Evolutionary conservation across 73 alveolate genomes (phyloP).

Genomic region (Blepharisma stoltei): DNA sequence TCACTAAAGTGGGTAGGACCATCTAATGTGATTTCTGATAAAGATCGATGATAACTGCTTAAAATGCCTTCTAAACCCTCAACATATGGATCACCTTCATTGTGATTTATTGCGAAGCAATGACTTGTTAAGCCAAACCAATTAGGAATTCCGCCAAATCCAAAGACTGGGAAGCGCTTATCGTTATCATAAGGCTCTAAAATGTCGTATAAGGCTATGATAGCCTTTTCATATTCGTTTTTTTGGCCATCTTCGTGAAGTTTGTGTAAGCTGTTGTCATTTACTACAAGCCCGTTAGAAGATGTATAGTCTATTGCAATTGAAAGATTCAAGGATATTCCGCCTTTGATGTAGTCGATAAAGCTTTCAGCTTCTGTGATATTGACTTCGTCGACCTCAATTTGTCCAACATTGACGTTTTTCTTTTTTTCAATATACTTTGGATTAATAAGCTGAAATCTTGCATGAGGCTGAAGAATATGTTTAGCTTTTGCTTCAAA

Average conservation of each 20-base stretch:
- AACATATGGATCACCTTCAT: slow-evolving; percentile 67
- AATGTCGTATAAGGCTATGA: slow-evolving; percentile 72
- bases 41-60: slow-evolving; percentile 58
- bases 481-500: slow-evolving; percentile 27
- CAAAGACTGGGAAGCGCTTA: slow-evolving; percentile 84
- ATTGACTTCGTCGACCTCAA: slow-evolving; percentile 31
- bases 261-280: slow-evolving; percentile 65
- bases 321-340: slow-evolving; percentile 67
- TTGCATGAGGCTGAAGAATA: slow-evolving; percentile 6
- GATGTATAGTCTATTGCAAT: slow-evolving; percentile 89
- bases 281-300: slow-evolving; percentile 67
- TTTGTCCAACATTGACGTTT: slow-evolving; percentile 35
- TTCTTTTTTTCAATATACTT: slow-evolving; percentile 38
- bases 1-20: slow-evolving; percentile 93
- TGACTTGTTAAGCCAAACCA: slow-evolving; percentile 40
- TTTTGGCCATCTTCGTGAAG: slow-evolving; percentile 33
- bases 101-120: slow-evolving; percentile 85
- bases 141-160: slow-evolving; percentile 86
- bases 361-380: slow-evolving; percentile 43
- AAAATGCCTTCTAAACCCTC: slow-evolving; percentile 70
- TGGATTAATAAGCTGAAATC: slow-evolving; percentile 16
- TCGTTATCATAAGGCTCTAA: slow-evolving; percentile 87
- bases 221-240: slow-evolving; percentile 80
- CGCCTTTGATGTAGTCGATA: slow-evolving; percentile 83
- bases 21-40: slow-evolving; percentile 50